Conservation (phyloP, 2,329 filamentous ascomycete genomes). For the Pestalotiopsis sp. region DNA sequence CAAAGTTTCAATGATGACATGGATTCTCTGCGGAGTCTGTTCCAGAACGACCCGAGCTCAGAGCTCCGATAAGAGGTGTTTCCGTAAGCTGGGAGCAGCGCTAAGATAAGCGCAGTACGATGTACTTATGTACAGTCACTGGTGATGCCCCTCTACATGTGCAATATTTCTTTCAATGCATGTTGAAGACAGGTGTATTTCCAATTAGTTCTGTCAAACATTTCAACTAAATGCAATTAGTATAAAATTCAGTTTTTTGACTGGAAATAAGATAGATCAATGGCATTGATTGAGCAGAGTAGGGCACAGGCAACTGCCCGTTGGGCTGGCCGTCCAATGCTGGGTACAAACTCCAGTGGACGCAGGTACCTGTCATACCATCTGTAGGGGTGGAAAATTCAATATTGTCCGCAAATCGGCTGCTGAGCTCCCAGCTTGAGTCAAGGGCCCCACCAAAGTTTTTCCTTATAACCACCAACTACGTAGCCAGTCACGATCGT, state of each 20-base stretch:
- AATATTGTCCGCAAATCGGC: background rate
- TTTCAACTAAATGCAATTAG: background rate
- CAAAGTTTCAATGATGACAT: constrained; percentile 20
- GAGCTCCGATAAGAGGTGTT: constrained; percentile 1
- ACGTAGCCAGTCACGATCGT: background rate
- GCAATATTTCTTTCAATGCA: background rate
- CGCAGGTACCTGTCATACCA: background rate
- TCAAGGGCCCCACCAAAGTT: constrained; percentile 12
- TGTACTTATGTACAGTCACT: background rate
- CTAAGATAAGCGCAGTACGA: constrained; percentile 11
- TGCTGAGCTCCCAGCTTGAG: background rate
- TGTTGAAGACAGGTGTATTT: background rate
- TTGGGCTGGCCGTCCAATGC: background rate
- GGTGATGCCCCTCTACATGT: background rate
- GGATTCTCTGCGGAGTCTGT: constrained; percentile 7
- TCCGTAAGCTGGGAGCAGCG: background rate
- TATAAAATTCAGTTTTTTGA: background rate
- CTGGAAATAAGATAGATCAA: background rate
- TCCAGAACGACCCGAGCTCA: background rate
- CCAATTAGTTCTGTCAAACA: background rate
- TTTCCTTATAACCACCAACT: constrained; percentile 2
- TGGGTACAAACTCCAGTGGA: background rate
- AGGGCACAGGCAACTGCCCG: too few relatives aligned
- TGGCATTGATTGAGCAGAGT: too few relatives aligned
- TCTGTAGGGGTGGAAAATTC: background rate